Percentiles rank a stretch among this genome's conserved stretches.
Conservation (phyloP, 225 moss, liverwort and hornwort species). For the Straminergon stramineum region DNA sequence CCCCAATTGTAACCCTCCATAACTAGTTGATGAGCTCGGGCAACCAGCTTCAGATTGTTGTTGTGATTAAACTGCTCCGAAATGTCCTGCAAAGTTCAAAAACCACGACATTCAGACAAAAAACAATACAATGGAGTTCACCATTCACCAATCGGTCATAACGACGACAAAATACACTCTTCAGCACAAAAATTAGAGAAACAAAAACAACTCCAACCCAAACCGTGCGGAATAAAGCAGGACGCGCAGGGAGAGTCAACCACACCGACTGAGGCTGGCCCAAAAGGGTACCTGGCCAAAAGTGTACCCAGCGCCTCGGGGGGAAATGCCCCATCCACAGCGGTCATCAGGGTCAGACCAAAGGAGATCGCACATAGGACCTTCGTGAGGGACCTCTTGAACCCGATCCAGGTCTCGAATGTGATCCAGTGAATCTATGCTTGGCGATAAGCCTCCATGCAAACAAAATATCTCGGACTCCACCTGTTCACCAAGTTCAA, state of each 20-base stretch:
- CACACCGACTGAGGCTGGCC: background rate
- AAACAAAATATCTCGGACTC: constrained; percentile 68
- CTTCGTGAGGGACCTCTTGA: constrained; percentile 77
- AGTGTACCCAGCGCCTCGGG: constrained; percentile 68
- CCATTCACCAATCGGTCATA: background rate
- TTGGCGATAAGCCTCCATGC: constrained; percentile 68
- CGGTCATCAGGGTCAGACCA: constrained; percentile 83
- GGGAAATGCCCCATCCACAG: constrained; percentile 80
- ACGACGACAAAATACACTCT: background rate
- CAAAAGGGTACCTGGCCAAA: constrained; percentile 40
- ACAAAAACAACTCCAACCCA: background rate
- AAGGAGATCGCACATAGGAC: constrained; percentile 74
- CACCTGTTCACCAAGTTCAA: background rate
- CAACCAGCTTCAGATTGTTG: constrained; percentile 71
- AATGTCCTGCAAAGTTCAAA: constrained; percentile 29
- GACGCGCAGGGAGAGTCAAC: background rate
- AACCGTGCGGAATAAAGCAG: background rate
- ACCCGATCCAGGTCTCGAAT: constrained; percentile 76
- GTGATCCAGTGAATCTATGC: constrained; percentile 71
- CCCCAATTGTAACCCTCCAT: constrained; percentile 88
- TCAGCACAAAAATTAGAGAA: background rate
- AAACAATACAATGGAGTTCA: background rate
- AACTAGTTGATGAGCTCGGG: constrained; percentile 79
- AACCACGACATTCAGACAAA: no score
- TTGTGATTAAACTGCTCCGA: constrained; percentile 88